A percentile compares a stretch with the other conserved stretches of the same genome.
Evolutionary conservation across 2,329 filamentous ascomycete species (phyloP).

Genomic region (Claviceps capensis): DNA sequence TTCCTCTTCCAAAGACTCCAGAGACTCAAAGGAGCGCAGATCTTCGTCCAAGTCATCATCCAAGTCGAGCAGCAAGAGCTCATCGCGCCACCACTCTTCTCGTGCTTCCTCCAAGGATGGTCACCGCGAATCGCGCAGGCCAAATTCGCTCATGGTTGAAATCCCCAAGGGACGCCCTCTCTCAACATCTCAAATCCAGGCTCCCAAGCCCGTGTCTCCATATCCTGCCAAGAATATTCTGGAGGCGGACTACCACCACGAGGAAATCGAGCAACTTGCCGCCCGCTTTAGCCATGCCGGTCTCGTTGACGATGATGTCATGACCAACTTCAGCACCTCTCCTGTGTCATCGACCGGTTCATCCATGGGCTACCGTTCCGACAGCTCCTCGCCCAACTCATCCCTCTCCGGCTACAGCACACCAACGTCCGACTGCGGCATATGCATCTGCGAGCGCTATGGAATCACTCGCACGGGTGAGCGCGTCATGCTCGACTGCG

Average conservation of each 20-base stretch:
- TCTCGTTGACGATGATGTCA: conserved; percentile 43
- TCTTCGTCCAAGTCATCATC: conserved; percentile 9
- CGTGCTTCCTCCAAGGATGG: conserved; percentile 29
- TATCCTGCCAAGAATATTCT: conserved; percentile 80
- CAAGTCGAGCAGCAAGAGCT: conserved; percentile 18
- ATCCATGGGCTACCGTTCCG: conserved; percentile 56
- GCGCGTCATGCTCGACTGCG: conserved; percentile 92
- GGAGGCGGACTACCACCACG: conserved; percentile 62
- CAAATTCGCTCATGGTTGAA: conserved; percentile 42
- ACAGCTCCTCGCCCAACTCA: conserved; percentile 60
- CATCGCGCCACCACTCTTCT: conserved; percentile 27
- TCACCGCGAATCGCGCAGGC: conserved; percentile 29
- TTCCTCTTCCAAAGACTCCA: conserved; percentile 9
- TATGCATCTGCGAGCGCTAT: conserved; percentile 90
- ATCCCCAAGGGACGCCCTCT: conserved; percentile 81
- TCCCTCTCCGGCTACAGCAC: conserved; percentile 68
- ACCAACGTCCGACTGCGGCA: conserved; percentile 59
- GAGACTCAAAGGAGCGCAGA: conserved; percentile 10
- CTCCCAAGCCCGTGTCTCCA: conserved; percentile 79
- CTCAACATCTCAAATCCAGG: conserved; percentile 77
- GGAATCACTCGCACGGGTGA: conserved; percentile 89
- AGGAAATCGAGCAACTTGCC: conserved; percentile 66
- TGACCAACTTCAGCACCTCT: conserved; percentile 40
- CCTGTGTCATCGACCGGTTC: conserved; percentile 57
- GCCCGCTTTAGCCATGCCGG: conserved; percentile 54